Base-by-base conservation (phyloP, 2,329 filamentous ascomycete genomes). In the Fusarium sambucinum region DNA sequence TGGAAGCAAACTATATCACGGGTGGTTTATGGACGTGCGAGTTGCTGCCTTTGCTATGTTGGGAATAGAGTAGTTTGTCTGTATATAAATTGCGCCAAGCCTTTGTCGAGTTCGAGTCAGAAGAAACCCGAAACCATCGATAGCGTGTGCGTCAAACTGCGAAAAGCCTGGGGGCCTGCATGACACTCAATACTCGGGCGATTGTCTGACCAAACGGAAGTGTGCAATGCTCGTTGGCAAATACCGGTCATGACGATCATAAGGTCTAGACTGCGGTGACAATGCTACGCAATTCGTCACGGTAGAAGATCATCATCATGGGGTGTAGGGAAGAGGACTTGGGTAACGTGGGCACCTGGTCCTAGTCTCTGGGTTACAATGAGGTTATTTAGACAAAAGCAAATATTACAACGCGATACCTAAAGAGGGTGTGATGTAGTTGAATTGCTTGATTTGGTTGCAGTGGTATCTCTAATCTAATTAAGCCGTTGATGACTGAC, bases 241-340 rank as follows among this genome's bases (percentile, higher is more conserved):
- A 66, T 66, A 54, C 48, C 50, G 30, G 32, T 48, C 21, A 52
- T 69, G 66, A 67, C 59, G 66, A 69, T 69, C 66, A 48, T 37
- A 41, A 11, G 59, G 66, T 69, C 66, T 69, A 69, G 66, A 69
- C 50, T 55, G 30, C 46, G 59, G 59, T 47, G 46, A 30, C 64
- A 27, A 57, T 57, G 19, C 52, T 48, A 57, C 52, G 33, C 25
- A 53, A 53, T 37, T 51, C 30, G 37, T 61, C 45, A 61, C 44
- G 27, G 42, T 55, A 57, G 48, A 62, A 38, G 61, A 69, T 69
- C 61, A 62, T 51, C 56, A 33, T 55, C 35, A 32, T 47, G 19
- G 59, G 37, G 40, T 25, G 21, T 23, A 37, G 19, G 47, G 47
- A 27, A 16, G 30, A 30, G 19, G 21, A 38, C 32, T 50, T 50